Evolutionary conservation across 805 yeast species (phyloP), one percentile per base, ranked within the genome.

Genomic region (Tetrapisispora arboricola): DNA sequence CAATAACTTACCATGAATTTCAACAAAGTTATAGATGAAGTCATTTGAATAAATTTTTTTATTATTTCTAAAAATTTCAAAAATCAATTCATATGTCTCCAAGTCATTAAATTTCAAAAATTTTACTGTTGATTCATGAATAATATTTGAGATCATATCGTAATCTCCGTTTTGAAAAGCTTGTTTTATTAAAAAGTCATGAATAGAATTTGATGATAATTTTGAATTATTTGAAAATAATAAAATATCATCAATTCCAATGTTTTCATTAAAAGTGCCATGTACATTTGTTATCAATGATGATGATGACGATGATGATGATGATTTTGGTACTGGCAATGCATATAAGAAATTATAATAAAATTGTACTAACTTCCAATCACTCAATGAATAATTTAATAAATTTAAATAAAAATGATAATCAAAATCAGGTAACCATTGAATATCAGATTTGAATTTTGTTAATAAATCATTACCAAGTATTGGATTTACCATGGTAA

Each of bases 381-480:
- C 52, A 22, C 54, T 50, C 43, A 61, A 51, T 24, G 64, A 55
- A 44, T 64, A 60, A 16, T 61, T 52, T 43, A 67, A 52, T 10
- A 65, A 46, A 19, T 55, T 52, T 26, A 54, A 43, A 44, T 67
- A 66, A 40, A 66, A 67, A 13, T 62, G 62, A 38, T 63, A 61
- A 1, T 68, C 56, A 32, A 67, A 64, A 42, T 65, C 67, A 8
- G 70, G 68, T 6, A 66, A 60, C 68, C 68, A 67, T 15, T 54
- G 58, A 39, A 61, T 51, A 36, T 60, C 58, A 6, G 16, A 12
- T 42, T 58, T 61, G 45, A 63, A 65, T 31, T 60, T 62, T 4
- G 51, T 38, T 65, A 66, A 63, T 21, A 67, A 51, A 34, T 60
- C 55, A 44, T 64, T 51, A 8, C 70, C 60, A 43, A 58, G 64